Conservation (phyloP, 129 eudicot species). For the Helianthus tuberosus region DNA sequence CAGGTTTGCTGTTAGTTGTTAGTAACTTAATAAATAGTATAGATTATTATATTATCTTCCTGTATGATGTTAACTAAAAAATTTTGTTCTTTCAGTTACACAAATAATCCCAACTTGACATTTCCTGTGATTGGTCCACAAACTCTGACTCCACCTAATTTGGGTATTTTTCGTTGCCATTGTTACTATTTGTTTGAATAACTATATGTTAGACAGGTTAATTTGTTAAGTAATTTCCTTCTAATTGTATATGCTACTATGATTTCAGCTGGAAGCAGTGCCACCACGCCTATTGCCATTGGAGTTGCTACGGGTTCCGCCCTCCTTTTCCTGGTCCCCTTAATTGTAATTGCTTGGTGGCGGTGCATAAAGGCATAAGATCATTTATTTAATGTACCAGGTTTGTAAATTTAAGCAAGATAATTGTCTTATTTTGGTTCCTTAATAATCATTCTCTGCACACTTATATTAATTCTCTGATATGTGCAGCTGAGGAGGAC, state of each 20-base stretch:
- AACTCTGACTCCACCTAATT: slow-evolving; percentile 44
- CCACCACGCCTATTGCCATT: slow-evolving; percentile 70
- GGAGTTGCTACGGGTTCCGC: slow-evolving; percentile 91
- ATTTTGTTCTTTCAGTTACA: slow-evolving; percentile 54
- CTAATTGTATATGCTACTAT: slow-evolving; percentile 14
- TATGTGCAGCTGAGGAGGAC: no score
- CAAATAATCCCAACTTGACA: slow-evolving; percentile 40
- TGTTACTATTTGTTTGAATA: no score
- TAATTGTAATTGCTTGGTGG: slow-evolving; percentile 74
- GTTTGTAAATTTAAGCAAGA: slow-evolving; percentile 47
- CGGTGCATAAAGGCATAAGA: slow-evolving; percentile 69
- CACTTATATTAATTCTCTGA: no score
- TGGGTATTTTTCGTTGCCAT: slow-evolving; percentile 38
- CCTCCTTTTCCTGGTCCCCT: slow-evolving; percentile 75
- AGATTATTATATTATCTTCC: not conserved
- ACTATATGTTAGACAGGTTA: no score
- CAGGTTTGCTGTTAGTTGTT: slow-evolving; percentile 49
- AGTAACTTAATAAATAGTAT: not conserved
- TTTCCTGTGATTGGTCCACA: slow-evolving; percentile 53
- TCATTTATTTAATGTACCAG: slow-evolving; percentile 91
- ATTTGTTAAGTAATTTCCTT: no score
- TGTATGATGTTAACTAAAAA: slow-evolving; percentile 12
- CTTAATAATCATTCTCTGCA: no score
- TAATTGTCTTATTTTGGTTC: slow-evolving; percentile 18
- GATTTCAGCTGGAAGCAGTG: slow-evolving; percentile 47